A percentile compares a stretch with the other conserved stretches of the same genome.
phyloP scores from a whole-genome alignment of 768 basidiomycete genomes.

The Tylopilus plumbeoviolaceoides region DNA sequence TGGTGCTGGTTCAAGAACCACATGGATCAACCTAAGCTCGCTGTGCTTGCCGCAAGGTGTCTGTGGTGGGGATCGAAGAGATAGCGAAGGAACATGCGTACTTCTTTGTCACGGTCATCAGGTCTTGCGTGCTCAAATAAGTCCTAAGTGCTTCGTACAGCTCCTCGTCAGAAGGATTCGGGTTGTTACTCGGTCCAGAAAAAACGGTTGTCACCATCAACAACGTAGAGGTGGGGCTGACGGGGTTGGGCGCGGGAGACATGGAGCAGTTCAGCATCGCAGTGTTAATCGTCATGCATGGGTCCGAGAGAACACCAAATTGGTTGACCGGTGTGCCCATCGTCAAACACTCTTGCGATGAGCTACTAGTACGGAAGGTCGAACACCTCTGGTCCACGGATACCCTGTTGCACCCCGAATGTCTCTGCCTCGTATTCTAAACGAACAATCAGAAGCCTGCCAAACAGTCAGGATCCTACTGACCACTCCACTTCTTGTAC shows the following conservation, averaged over 20 bases:
- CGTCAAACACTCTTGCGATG: slow-evolving; percentile 37
- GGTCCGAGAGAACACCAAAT: slow-evolving; percentile 36
- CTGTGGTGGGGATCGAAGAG: slow-evolving; percentile 2
- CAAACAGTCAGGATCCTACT: slow-evolving; percentile 19
- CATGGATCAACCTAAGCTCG: too few species aligned
- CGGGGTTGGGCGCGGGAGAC: slow-evolving; percentile 28
- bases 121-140: slow-evolving; percentile 60
- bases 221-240: slow-evolving; percentile 53
- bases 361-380: slow-evolving; percentile 23
- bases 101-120: slow-evolving; percentile 74
- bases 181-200: slow-evolving; percentile 45
- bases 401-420: slow-evolving; percentile 34
- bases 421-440: slow-evolving; percentile 63
- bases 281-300: slow-evolving; percentile 42
- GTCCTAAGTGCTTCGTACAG: slow-evolving; percentile 50
- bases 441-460: slow-evolving; percentile 11
- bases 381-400: slow-evolving; percentile 22
- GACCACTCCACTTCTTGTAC: slow-evolving; percentile 67
- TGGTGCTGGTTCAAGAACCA: too few species aligned
- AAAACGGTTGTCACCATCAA: slow-evolving; percentile 59
- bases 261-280: slow-evolving; percentile 29
- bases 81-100: slow-evolving; percentile 26
- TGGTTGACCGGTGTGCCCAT: slow-evolving; percentile 35
- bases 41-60: too few species aligned
- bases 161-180: slow-evolving; percentile 59